A percentile compares a stretch with the other conserved stretches of the same genome.
These are phyloP conservation scores for Fraxinus ornus DNA, from an alignment of 305 asterid genomes.

Conservation along the genomic window DNA sequence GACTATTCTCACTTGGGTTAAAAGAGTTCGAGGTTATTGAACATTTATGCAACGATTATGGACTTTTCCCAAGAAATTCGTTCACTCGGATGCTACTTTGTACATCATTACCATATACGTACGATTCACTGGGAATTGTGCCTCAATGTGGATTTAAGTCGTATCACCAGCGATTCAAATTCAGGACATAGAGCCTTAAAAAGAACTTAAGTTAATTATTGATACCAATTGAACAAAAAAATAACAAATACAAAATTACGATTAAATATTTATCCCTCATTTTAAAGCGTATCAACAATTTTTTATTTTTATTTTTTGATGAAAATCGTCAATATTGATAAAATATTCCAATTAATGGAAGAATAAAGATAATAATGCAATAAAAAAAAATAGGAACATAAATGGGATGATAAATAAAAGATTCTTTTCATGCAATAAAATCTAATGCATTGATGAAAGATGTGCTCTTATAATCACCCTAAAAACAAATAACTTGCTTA, in stretches of 20 bases:
- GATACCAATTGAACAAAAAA: neutral
- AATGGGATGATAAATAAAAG: no score
- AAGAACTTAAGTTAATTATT: neutral
- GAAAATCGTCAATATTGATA: neutral
- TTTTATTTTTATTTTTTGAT: no score
- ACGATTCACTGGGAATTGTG: neutral
- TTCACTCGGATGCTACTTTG: neutral
- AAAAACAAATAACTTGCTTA: neutral
- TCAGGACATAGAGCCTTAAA: neutral
- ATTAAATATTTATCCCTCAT: neutral
- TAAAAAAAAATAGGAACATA: no score
- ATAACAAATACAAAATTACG: neutral
- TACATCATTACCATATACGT: neutral
- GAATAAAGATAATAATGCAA: neutral
- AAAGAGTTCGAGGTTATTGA: neutral
- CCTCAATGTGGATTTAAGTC: neutral
- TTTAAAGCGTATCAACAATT: neutral
- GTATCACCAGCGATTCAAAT: neutral
- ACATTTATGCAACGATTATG: neutral
- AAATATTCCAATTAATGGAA: neutral
- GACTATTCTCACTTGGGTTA: neutral
- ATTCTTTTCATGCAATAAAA: neutral
- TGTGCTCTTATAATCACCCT: neutral
- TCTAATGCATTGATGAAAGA: no score
- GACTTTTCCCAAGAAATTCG: neutral